Evolutionary conservation across 768 basidiomycete species (phyloP), one percentile per base, ranked within the genome.

Genomic region (Mycena crocata): DNA sequence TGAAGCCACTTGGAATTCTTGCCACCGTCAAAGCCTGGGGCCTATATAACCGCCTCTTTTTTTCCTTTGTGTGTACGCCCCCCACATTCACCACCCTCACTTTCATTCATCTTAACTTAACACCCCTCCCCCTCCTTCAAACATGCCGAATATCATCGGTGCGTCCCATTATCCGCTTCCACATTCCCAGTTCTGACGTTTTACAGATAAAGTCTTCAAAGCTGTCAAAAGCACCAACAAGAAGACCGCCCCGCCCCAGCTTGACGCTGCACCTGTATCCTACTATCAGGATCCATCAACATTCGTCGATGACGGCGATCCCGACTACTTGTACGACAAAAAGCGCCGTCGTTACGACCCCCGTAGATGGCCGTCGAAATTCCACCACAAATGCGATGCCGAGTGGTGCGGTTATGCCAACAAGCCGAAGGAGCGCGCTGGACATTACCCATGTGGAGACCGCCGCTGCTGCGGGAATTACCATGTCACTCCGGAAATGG

Each of bases 331-430:
- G n/a, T n/a, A n/a, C n/a, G 56, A 5, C 5, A 5, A 12, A 14
- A 26, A 30, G 35, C 56, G 31, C 17, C 46, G 23, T 15, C 12
- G 19, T 19, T 34, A 34, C 15, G 28, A n/a, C 8, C 55, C 55
- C 1, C 37, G 24, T 0, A 14, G 35, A 31, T 81, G 80, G 80
- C 80, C 80, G 23, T 80, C 80, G 12, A 72, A 72, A 12, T 79
- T 71, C 58, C 80, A 81, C 55, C 77, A 79, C 70, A 81, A 78
- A 58, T 81, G 80, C 37, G 75, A 74, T 52, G 73, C 78, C 44
- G 74, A 42, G 44, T 75, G 73, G n/a, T 81, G 80, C 55, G 73
- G 66, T 44, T 75, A 69, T 44, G 69, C 80, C 0, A 81, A 81
- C 34, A 66, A 12, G 34, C 80, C 80, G 2, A 72, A 73, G 23